Conservation (phyloP, 1,139 yeast species). For the Entelexis sorbosivorans region DNA sequence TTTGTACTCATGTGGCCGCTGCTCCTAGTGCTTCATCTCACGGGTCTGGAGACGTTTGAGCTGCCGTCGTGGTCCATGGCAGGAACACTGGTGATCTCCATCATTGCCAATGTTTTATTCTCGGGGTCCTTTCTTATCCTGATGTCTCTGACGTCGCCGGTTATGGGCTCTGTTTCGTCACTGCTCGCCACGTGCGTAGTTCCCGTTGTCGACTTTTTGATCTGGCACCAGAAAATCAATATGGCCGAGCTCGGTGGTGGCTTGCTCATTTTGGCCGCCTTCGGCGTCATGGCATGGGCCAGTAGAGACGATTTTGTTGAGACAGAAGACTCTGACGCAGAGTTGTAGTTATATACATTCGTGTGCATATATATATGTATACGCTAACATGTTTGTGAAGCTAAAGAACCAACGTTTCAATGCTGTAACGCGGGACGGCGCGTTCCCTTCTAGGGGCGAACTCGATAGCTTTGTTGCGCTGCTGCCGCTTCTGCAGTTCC, state of each 20-base stretch:
- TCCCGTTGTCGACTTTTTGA: conserved; percentile 63
- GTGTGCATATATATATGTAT: background rate
- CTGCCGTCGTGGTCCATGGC: conserved; percentile 39
- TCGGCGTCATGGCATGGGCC: conserved; percentile 44
- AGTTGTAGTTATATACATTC: background rate
- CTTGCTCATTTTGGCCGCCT: conserved; percentile 45
- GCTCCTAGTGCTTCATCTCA: conserved; percentile 42
- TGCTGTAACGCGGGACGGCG: conserved; percentile 20
- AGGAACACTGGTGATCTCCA: conserved; percentile 29
- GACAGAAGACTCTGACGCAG: conserved; percentile 5
- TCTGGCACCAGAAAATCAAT: conserved; percentile 45
- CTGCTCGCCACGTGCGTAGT: conserved; percentile 68
- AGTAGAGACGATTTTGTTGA: conserved; percentile 59
- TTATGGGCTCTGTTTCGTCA: conserved; percentile 72
- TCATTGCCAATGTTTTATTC: conserved; percentile 54
- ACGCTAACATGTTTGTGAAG: background rate
- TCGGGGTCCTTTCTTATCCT: conserved; percentile 64
- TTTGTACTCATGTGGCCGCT: conserved; percentile 40
- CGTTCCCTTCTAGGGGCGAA: background rate
- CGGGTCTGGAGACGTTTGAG: conserved; percentile 50
- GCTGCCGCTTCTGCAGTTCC: conserved; percentile 15
- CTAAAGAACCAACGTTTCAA: conserved; percentile 18
- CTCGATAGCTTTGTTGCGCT: background rate
- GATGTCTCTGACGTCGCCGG: conserved; percentile 80
- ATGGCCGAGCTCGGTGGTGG: conserved; percentile 35